Conservation (phyloP, 1,284 basidiomycete genomes). For the Cerioporus squamosus region DNA sequence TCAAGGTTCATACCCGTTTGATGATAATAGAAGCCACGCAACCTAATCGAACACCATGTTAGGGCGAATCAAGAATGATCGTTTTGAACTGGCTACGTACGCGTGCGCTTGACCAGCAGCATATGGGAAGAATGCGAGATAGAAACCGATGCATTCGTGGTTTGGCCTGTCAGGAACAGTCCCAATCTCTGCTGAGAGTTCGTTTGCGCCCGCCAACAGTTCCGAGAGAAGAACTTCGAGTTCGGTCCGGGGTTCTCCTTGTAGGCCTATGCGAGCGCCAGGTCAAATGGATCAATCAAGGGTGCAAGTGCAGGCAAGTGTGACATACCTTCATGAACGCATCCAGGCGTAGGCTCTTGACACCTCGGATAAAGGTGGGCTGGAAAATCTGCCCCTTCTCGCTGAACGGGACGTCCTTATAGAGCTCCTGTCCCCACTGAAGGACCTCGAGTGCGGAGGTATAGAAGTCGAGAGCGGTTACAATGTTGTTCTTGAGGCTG, state of each 20-base stretch:
- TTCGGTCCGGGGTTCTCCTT: conserved; percentile 11
- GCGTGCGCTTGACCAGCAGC: conserved; percentile 40
- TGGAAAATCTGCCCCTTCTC: conserved; percentile 39
- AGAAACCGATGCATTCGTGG: conserved; percentile 28
- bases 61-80: too few relatives aligned
- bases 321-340: conserved; percentile 36
- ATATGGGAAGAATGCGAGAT: conserved; percentile 41
- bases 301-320: neutral
- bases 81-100: conserved; percentile 30
- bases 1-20: conserved; percentile 14
- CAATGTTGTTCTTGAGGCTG: conserved; percentile 7
- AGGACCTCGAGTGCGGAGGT: conserved; percentile 40
- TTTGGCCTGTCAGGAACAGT: conserved; percentile 9
- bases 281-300: too few relatives aligned
- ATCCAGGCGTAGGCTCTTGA: conserved; percentile 36
- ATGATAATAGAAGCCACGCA: conserved; percentile 40
- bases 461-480: conserved; percentile 20
- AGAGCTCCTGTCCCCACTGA: conserved; percentile 42
- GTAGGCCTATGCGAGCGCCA: conserved; percentile 13
- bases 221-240: conserved; percentile 30
- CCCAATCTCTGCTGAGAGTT: conserved; percentile 33
- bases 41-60: conserved; percentile 22
- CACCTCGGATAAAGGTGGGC: conserved; percentile 36
- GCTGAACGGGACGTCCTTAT: conserved; percentile 36
- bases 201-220: conserved; percentile 32